These are phyloP conservation scores for Pisolithus orientalis DNA, from an alignment of 768 basidiomycete genomes.

Conservation along the genomic window DNA sequence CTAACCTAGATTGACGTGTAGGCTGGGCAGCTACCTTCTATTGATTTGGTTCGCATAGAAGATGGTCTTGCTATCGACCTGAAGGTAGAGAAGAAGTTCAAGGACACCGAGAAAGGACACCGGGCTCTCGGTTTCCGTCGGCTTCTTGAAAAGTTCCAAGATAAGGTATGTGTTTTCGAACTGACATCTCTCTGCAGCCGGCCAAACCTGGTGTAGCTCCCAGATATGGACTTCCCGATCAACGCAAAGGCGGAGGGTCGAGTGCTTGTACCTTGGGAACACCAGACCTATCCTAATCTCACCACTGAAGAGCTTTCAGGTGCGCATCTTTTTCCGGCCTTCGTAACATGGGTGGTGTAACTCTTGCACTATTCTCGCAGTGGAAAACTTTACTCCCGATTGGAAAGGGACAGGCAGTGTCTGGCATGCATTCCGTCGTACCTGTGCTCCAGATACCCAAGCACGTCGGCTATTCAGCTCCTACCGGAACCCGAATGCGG, in stretches of 20 bases:
- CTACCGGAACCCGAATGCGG: conserved; percentile 44
- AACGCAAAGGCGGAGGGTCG: conserved; percentile 93
- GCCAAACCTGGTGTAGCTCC: conserved; percentile 45
- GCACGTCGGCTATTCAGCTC: conserved; percentile 84
- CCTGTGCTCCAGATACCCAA: conserved; percentile 71
- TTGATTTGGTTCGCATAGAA: conserved; percentile 79
- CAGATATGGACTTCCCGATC: conserved; percentile 92
- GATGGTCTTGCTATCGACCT: conserved; percentile 56
- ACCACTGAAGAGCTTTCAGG: conserved; percentile 37
- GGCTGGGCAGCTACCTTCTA: conserved; percentile 74
- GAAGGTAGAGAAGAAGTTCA: conserved; percentile 47
- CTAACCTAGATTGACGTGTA: conserved; percentile 22
- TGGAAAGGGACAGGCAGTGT: conserved; percentile 82
- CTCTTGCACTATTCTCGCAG: conserved; percentile 44
- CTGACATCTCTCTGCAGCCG: not conserved
- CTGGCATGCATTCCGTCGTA: conserved; percentile 94
- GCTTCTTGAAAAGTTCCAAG: conserved; percentile 69
- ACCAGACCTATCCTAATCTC: conserved; percentile 64
- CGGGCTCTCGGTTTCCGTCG: conserved; percentile 70
- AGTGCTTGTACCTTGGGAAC: conserved; percentile 90
- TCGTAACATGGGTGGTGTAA: not conserved
- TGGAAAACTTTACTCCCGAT: conserved; percentile 71
- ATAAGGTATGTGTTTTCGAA: conserved; percentile 40
- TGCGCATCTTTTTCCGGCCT: conserved; percentile 8
- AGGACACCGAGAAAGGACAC: conserved; percentile 65